These are phyloP conservation scores for Vachellia pachyceras DNA, from an alignment of 306 rosid species.

Conservation along the genomic window DNA sequence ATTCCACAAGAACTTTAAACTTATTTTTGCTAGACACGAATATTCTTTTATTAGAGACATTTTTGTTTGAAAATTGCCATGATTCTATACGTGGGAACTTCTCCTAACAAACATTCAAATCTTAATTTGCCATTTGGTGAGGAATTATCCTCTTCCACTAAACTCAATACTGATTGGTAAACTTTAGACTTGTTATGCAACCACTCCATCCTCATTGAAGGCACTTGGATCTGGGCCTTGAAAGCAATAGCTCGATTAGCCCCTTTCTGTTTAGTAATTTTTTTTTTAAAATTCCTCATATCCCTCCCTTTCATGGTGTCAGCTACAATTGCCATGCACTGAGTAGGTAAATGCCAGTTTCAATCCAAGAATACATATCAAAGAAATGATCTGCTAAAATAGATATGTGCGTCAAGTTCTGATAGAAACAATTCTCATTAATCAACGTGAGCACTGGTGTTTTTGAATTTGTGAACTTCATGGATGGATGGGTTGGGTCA, in stretches of 20 bases:
- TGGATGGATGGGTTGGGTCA: conserved; percentile 61
- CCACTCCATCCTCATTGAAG: conserved; percentile 45
- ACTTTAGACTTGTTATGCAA: conserved; percentile 27
- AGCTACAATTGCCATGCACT: conserved; percentile 34
- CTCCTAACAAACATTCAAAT: too few relatives aligned
- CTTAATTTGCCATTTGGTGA: too few relatives aligned
- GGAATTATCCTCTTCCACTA: too few relatives aligned
- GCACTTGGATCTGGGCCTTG: conserved; percentile 37
- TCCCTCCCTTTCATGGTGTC: conserved; percentile 28
- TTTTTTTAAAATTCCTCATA: conserved; percentile 34
- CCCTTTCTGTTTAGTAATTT: background rate
- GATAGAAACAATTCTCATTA: conserved; percentile 49
- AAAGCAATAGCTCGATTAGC: conserved; percentile 48
- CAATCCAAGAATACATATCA: background rate
- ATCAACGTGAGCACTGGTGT: conserved; percentile 43
- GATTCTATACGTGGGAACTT: too few relatives aligned
- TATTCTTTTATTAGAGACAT: too few relatives aligned
- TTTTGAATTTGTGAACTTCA: conserved; percentile 56
- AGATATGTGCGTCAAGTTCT: conserved; percentile 49
- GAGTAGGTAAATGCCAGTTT: conserved; percentile 24
- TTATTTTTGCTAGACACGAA: too few relatives aligned
- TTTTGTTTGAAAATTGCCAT: too few relatives aligned
- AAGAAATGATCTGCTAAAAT: background rate
- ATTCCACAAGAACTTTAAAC: background rate
- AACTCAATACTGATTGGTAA: background rate